phyloP scores from a whole-genome alignment of 129 eudicot species.

The Tagetes erecta region DNA sequence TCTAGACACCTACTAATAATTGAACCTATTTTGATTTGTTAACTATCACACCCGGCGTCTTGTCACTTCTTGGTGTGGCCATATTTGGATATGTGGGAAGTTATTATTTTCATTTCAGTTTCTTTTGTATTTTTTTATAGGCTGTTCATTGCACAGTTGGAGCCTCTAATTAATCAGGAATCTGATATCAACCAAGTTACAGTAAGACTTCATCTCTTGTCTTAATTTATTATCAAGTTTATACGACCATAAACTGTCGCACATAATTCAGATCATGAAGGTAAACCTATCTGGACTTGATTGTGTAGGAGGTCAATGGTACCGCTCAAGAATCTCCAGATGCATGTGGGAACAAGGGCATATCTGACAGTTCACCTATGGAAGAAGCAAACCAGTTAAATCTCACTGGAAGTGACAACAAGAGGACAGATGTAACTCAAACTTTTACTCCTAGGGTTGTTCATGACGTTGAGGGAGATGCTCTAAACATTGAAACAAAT shows the following conservation, averaged over 20 bases:
- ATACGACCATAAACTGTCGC: not conserved
- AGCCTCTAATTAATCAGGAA: slow-evolving; percentile 51
- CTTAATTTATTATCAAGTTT: not conserved
- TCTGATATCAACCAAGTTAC: slow-evolving; percentile 37
- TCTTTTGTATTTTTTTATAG: slow-evolving; percentile 44
- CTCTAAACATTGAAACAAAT: slow-evolving; percentile 53
- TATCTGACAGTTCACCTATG: slow-evolving; percentile 35
- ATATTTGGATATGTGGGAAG: slow-evolving; percentile 7
- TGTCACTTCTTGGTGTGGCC: not conserved
- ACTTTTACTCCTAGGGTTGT: slow-evolving; percentile 22
- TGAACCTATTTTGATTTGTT: not conserved
- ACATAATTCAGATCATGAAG: slow-evolving; percentile 4
- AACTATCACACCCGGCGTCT: not conserved
- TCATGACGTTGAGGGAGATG: slow-evolving; percentile 42
- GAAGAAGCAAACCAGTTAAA: slow-evolving; percentile 41
- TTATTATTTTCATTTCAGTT: slow-evolving; percentile 3
- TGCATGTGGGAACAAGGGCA: slow-evolving; percentile 40
- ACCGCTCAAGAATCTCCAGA: slow-evolving; percentile 39
- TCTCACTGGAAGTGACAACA: slow-evolving; percentile 33
- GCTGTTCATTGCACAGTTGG: slow-evolving; percentile 63
- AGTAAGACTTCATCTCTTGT: slow-evolving; percentile 44
- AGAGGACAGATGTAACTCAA: slow-evolving; percentile 34
- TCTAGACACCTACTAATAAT: not conserved
- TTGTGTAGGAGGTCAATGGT: slow-evolving; percentile 54
- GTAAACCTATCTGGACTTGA: slow-evolving; percentile 15